Conservation (phyloP, 345 rosid species). For the Camelina neglecta region DNA sequence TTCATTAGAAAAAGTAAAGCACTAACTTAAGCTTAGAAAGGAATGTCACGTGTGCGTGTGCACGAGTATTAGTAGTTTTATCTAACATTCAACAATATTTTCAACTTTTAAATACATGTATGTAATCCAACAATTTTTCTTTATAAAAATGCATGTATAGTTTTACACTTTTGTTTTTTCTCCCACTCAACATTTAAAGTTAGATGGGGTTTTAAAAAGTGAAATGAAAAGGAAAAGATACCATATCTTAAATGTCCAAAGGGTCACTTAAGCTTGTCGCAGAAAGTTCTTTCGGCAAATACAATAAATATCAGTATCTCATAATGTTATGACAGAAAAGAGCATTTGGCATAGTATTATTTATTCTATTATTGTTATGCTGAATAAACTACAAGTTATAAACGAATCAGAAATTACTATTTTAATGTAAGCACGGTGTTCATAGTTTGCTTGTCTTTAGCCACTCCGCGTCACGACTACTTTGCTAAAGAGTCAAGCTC, state of each 20-base stretch:
- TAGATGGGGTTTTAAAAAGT: constrained; percentile 9
- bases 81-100: background rate
- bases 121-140: no score
- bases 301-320: background rate
- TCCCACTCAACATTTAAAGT: constrained; percentile 34
- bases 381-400: background rate
- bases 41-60: background rate
- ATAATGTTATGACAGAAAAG: background rate
- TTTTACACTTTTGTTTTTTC: background rate
- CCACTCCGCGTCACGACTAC: constrained; percentile 14
- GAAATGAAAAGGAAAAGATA: constrained; percentile 30
- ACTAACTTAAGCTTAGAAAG: constrained; percentile 8
- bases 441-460: background rate
- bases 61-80: background rate
- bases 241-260: constrained; percentile 30
- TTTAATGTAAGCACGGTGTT: background rate
- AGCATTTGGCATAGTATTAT: background rate
- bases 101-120: background rate
- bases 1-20: background rate
- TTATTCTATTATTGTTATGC: no score
- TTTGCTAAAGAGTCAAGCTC: background rate
- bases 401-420: background rate
- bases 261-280: constrained; percentile 35
- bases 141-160: background rate
- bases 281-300: constrained; percentile 27